phyloP scores from a whole-genome alignment of 768 basidiomycete species.

The Mrakia frigida region DNA sequence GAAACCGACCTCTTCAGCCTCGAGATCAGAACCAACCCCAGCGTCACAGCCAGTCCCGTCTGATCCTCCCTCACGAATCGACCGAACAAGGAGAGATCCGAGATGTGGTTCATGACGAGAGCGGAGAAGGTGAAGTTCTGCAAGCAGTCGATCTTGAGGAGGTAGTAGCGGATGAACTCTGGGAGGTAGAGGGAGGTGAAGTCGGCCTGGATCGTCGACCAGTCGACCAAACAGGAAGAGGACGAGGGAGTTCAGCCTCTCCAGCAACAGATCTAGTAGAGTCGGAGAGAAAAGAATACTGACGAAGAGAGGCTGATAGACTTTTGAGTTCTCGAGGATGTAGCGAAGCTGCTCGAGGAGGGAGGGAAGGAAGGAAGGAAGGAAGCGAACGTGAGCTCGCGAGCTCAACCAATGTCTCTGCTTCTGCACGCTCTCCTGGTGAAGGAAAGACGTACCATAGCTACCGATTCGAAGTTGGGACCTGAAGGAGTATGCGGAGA shows the following conservation, averaged over 20 bases:
- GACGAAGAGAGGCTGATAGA: background rate
- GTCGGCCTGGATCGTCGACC: background rate
- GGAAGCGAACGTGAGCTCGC: background rate
- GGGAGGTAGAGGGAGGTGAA: background rate
- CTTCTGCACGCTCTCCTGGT: background rate
- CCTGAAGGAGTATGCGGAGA: background rate
- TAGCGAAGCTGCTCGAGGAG: background rate
- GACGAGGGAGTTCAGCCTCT: background rate
- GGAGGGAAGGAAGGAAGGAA: background rate
- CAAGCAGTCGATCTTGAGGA: background rate
- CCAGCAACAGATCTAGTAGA: background rate
- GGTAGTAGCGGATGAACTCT: background rate
- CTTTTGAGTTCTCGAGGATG: background rate
- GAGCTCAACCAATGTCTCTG: background rate
- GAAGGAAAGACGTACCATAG: background rate
- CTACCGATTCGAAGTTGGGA: background rate
- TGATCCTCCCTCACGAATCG: background rate
- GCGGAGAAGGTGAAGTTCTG: background rate
- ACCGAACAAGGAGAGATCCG: background rate
- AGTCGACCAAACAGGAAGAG: too few relatives aligned
- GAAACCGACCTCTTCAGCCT: background rate
- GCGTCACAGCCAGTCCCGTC: background rate
- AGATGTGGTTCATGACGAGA: background rate
- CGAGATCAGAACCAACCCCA: background rate
- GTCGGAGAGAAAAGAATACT: background rate